Conservation (phyloP, 306 rosid genomes). For the Comarum palustre region DNA sequence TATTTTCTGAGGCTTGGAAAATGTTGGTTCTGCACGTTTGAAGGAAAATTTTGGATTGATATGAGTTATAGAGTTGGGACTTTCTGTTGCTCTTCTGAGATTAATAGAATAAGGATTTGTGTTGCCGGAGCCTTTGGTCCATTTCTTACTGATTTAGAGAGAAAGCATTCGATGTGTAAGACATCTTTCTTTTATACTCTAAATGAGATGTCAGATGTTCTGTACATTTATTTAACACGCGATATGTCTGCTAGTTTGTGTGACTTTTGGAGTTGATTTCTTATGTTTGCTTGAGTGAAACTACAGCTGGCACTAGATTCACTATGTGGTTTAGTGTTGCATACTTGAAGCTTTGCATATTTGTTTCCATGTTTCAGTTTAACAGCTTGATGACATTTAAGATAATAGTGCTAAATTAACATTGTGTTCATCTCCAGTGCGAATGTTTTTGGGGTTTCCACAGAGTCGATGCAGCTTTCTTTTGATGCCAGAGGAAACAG, state of each 20-base stretch:
- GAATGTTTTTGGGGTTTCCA: conserved; percentile 92
- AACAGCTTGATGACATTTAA: conserved; percentile 1
- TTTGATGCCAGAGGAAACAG: conserved; percentile 97
- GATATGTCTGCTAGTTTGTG: background rate
- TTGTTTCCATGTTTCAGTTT: background rate
- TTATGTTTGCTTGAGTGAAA: background rate
- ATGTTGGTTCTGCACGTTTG: background rate
- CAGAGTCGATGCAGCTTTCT: conserved; percentile 98
- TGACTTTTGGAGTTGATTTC: conserved; percentile 1
- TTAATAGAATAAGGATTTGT: background rate
- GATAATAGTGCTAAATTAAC: conserved; percentile 24
- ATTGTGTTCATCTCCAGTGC: conserved; percentile 53
- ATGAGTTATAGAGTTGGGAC: background rate
- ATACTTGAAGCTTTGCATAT: background rate
- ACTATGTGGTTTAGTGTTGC: background rate
- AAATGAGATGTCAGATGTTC: background rate
- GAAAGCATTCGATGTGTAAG: background rate
- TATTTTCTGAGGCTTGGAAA: background rate
- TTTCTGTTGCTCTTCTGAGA: background rate
- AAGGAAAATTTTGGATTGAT: background rate
- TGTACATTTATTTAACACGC: background rate
- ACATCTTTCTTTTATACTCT: background rate
- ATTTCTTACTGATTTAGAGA: background rate
- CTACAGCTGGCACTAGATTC: background rate
- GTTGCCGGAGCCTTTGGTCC: background rate